Percentiles rank a stretch among this genome's conserved stretches.
phyloP scores from a whole-genome alignment of 2,329 filamentous ascomycete species.

The Xylaria sp. region DNA sequence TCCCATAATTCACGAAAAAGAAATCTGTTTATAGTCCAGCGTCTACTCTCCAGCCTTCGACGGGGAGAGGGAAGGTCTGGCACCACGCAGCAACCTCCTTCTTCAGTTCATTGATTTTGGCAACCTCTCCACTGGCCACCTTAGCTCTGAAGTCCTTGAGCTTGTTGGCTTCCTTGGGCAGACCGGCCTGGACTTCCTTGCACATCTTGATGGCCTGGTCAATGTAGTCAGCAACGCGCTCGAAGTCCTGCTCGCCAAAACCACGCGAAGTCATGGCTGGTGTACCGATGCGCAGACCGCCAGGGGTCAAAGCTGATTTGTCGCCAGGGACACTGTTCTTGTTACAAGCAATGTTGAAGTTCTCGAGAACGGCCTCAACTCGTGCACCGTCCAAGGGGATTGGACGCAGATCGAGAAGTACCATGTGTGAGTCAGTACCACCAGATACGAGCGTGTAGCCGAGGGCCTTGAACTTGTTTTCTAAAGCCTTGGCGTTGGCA shows the following conservation, averaged over 20 bases:
- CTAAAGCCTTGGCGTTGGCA: slow-evolving; percentile 91
- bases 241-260: slow-evolving; percentile 92
- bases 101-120: slow-evolving; percentile 85
- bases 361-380: slow-evolving; percentile 94
- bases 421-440: slow-evolving; percentile 97
- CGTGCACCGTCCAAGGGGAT: slow-evolving; percentile 90
- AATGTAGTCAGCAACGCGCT: slow-evolving; percentile 89
- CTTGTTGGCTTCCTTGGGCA: slow-evolving; percentile 98
- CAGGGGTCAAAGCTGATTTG: slow-evolving; percentile 94
- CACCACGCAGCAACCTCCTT: slow-evolving; percentile 93
- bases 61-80: slow-evolving; percentile 89
- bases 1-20: slow-evolving; percentile 14
- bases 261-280: slow-evolving; percentile 98
- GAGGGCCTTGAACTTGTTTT: slow-evolving; percentile 83
- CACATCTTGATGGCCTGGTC: slow-evolving; percentile 88
- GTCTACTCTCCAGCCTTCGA: slow-evolving; percentile 76
- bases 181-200: slow-evolving; percentile 83
- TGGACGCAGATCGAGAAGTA: slow-evolving; percentile 92
- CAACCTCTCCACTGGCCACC: slow-evolving; percentile 80
- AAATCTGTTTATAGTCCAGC: slow-evolving; percentile 63
- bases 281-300: slow-evolving; percentile 94
- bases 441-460: slow-evolving; percentile 95
- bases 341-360: slow-evolving; percentile 99
- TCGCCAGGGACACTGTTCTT: slow-evolving; percentile 99
- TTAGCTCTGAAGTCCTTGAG: slow-evolving; percentile 99